A percentile compares a stretch with the other conserved stretches of the same genome.
These are phyloP conservation scores for Coemansia sp. DNA, from an alignment of 192 early-diverging fungal species.

Conservation along the genomic window DNA sequence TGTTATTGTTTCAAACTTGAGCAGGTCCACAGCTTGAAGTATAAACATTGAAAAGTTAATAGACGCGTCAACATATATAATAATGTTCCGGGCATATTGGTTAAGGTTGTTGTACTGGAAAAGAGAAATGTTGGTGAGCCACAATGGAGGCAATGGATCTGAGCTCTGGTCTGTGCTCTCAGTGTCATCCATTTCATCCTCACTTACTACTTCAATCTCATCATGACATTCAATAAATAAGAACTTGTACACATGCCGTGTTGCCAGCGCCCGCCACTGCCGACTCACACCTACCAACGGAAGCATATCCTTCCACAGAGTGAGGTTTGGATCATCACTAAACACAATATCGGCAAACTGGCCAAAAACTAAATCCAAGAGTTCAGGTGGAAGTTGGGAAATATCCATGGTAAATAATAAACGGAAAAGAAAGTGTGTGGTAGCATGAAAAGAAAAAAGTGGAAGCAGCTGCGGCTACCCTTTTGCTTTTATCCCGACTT, in stretches of 20 bases:
- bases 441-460: not conserved
- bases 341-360: not conserved
- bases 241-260: not conserved
- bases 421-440: not conserved
- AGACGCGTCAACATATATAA: not conserved
- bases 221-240: not conserved
- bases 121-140: not conserved
- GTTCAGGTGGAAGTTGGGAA: not conserved
- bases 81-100: not conserved
- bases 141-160: not conserved
- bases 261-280: not conserved
- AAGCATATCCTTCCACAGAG: constrained; percentile 7
- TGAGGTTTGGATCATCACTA: not conserved
- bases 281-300: constrained; percentile 5
- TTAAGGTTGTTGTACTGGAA: not conserved
- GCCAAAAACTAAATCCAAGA: not conserved
- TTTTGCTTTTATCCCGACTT: no score
- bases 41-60: not conserved
- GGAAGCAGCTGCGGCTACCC: not conserved
- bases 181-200: no score
- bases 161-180: not conserved
- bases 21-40: not conserved
- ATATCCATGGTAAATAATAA: constrained; percentile 7
- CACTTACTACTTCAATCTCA: not conserved
- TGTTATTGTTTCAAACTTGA: not conserved